Base-by-base conservation (phyloP, 768 basidiomycete genomes). In the Pisolithus albus region DNA sequence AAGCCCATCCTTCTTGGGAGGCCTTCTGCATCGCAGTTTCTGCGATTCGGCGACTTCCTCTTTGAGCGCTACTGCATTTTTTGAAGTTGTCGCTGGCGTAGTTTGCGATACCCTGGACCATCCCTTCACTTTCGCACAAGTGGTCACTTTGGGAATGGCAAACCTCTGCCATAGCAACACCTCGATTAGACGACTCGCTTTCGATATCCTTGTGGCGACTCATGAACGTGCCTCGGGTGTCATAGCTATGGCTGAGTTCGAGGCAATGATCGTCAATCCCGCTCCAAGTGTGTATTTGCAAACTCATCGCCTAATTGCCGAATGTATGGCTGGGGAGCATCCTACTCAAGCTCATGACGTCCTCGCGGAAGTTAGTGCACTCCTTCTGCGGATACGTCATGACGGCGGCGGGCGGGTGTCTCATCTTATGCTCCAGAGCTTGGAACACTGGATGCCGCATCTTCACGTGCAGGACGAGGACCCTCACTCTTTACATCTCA, bases 361-460 rank as follows among this genome's bases (percentile, higher is more conserved):
- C 51, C 74, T 94, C 44, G 66, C 78, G 0, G 84, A 92, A 59
- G 76, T 91, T 46, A 78, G 86, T 0, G 72, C 76, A 18, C 83
- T 91, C 69, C 75, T 94, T n/a, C 79, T 83, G 32, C 80, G 80
- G 50, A 67, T 90, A 21, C 75, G 74, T 53, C 72, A 73, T 43
- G 62, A 68, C n/a, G 77, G 80, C 7, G 73, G 73, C 24, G 68
- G 73, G 21, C 71, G 74, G 56, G 62, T 78, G 59, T 69, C 75
- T 56, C 72, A 87, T 42, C 70, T 88, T 9, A 73, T 92, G 39
- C 71, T 97, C 3, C 84, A 88, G 64, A 82, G 85, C 60, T 66
- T 96, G 51, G 88, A 91, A 62, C 80, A 82, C 55, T 97, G 94
- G 93, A 77, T 91, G 34, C 75, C 82, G 9, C 81, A 82, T 60